Conservation (phyloP, 768 basidiomycete genomes). For the Mycena latifolia region DNA sequence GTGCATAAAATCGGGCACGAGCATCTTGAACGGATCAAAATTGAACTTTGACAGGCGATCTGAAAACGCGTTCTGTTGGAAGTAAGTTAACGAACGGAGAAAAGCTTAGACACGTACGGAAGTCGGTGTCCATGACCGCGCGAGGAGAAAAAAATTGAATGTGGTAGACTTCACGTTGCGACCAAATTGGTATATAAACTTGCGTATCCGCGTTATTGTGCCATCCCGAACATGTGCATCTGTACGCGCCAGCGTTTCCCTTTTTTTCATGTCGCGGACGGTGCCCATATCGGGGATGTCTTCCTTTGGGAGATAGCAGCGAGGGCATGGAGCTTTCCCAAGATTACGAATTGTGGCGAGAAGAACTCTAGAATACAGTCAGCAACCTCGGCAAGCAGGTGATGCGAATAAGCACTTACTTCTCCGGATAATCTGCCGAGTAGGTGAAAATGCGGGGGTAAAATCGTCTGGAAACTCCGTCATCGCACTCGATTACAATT, state of each 20-base stretch:
- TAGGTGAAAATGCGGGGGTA: slow-evolving; percentile 21
- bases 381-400: too few species aligned
- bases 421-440: slow-evolving; percentile 16
- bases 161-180: neutral
- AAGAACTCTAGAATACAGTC: slow-evolving; percentile 38
- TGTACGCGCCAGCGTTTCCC: neutral
- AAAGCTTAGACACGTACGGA: neutral
- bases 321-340: slow-evolving; percentile 47
- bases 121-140: neutral
- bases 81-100: too few species aligned
- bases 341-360: slow-evolving; percentile 39
- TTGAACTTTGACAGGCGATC: slow-evolving; percentile 13
- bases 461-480: slow-evolving; percentile 10
- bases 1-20: slow-evolving; percentile 39
- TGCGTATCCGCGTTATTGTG: neutral
- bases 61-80: slow-evolving; percentile 38
- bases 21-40: slow-evolving; percentile 34
- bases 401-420: neutral
- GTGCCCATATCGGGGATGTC: slow-evolving; percentile 40
- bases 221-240: neutral
- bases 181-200: too few species aligned
- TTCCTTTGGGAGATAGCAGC: slow-evolving; percentile 41
- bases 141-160: neutral
- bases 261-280: slow-evolving; percentile 2
- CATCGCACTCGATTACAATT: slow-evolving; percentile 10